Percentiles rank a stretch among this genome's conserved stretches.
phyloP scores from a whole-genome alignment of 1,284 basidiomycete species.

The Leccinum insigne region DNA sequence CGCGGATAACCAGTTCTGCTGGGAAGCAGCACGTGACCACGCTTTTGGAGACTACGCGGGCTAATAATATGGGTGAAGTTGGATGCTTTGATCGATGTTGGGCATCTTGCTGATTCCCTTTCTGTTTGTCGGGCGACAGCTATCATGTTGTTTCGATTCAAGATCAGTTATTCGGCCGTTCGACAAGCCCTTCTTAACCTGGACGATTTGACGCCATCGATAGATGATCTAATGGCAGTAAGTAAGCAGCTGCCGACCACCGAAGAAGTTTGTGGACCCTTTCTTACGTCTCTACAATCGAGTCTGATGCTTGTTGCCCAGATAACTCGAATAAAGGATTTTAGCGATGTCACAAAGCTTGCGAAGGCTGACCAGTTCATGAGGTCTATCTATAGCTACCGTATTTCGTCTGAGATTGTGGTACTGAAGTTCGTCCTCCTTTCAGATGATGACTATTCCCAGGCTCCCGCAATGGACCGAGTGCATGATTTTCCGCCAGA shows the following conservation, averaged over 20 bases:
- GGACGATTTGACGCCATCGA: slow-evolving; percentile 63
- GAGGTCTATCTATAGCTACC: slow-evolving; percentile 47
- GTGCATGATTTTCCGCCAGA: slow-evolving; percentile 82
- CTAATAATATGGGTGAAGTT: slow-evolving; percentile 58
- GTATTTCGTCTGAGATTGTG: neutral
- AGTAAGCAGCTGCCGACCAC: slow-evolving; percentile 71
- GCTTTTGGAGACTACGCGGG: slow-evolving; percentile 77
- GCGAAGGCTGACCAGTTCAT: slow-evolving; percentile 83
- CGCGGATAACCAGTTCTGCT: slow-evolving; percentile 41
- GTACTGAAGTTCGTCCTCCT: slow-evolving; percentile 5
- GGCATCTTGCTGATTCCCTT: slow-evolving; percentile 12
- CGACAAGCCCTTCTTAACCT: slow-evolving; percentile 67
- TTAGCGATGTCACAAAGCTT: slow-evolving; percentile 67
- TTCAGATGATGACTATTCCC: slow-evolving; percentile 78
- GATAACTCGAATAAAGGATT: slow-evolving; percentile 65
- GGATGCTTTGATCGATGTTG: neutral
- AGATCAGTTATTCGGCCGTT: slow-evolving; percentile 63
- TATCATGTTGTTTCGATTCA: slow-evolving; percentile 81
- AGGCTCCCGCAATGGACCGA: slow-evolving; percentile 72
- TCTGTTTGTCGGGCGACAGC: slow-evolving; percentile 39
- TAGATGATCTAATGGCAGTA: slow-evolving; percentile 76
- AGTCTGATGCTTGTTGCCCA: slow-evolving; percentile 27
- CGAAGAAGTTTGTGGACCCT: slow-evolving; percentile 61
- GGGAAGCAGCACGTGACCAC: slow-evolving; percentile 68
- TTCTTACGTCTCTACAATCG: neutral